Evolutionary conservation across 2,329 filamentous ascomycete genomes (phyloP), one percentile per base, ranked within the genome.

Genomic region (Chaetothyriales sp.): DNA sequence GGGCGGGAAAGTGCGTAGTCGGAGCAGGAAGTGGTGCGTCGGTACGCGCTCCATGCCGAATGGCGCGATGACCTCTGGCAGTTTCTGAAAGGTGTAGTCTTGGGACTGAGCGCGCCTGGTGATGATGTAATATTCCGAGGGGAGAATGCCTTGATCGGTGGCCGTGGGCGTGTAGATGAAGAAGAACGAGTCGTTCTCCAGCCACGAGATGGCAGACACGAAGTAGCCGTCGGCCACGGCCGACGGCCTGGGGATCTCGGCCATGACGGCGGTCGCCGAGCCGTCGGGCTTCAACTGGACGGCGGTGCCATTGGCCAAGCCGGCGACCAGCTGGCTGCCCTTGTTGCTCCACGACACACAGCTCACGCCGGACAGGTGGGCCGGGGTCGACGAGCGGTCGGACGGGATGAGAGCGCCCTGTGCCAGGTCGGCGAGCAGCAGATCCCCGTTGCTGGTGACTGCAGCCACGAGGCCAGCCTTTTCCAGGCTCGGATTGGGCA

Each of bases 271-370:
- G n/a, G n/a, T n/a, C n/a, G n/a, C n/a, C n/a, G 77, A 77, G 46
- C 90, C 90, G 60, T 87, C 80, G 0, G 85, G 86, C 6, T 86
- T 88, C 78, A 97, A 83, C 66, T 95, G 89, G 51, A 78, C 77
- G 49, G 85, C 82, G 10, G 81, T 82, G 53, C 92, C 92, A 67
- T 95, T 81, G 5, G 76, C 81, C 60, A 92, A 73, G 15, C 94
- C 92, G 59, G 87, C 89, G 45, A 94, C 83, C 44, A 98, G 73
- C 65, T 97, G 90, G 66, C 95, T 98, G 46, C 92, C 92, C 65
- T 83, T 87, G 55, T 81, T 84, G 66, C 92, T 98, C 92, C 94
- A 98, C 51, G 86, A 83, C 5, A 87, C 77, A 62, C 85, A 92
- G 64, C 83, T 89, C 25, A 94, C 89, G 47, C 85, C 82, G 25